A percentile compares a stretch with the other conserved stretches of the same genome.
These are phyloP conservation scores for Botrytis aclada DNA, from an alignment of 2,329 filamentous ascomycete species.

Conservation along the genomic window DNA sequence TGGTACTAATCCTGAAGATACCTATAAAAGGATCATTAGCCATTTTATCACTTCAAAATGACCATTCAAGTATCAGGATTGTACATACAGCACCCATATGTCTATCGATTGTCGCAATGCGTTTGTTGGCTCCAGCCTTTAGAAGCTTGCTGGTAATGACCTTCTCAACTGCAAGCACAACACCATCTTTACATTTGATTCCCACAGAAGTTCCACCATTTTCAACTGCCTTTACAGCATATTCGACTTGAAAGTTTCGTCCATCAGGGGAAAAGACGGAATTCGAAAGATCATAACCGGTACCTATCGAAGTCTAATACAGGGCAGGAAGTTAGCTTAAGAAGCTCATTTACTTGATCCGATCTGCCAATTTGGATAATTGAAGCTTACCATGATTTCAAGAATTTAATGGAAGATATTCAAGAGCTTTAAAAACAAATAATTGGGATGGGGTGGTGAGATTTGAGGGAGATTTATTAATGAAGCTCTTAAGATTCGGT, in stretches of 20 bases:
- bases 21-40: slow-evolving; percentile 51
- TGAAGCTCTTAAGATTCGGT: slow-evolving; percentile 29
- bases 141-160: slow-evolving; percentile 92
- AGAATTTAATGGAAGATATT: slow-evolving; percentile 16
- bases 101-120: slow-evolving; percentile 90
- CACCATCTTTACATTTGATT: slow-evolving; percentile 94
- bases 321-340: slow-evolving; percentile 27
- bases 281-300: slow-evolving; percentile 98
- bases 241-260: slow-evolving; percentile 98
- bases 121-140: slow-evolving; percentile 93
- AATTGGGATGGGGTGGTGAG: slow-evolving; percentile 20
- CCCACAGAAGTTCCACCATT: slow-evolving; percentile 95
- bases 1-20: slow-evolving; percentile 89
- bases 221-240: slow-evolving; percentile 97
- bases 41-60: slow-evolving; percentile 16
- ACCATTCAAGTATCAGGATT: background rate
- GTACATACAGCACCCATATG: slow-evolving; percentile 84
- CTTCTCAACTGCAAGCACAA: slow-evolving; percentile 96
- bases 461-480: slow-evolving; percentile 20
- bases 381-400: slow-evolving; percentile 38
- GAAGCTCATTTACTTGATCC: background rate
- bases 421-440: slow-evolving; percentile 17
- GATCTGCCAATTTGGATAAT: background rate
- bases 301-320: slow-evolving; percentile 95
- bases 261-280: slow-evolving; percentile 99